Base-by-base conservation (phyloP, 371 early-diverging fungal species). In the Conidiobolus incongruus region DNA sequence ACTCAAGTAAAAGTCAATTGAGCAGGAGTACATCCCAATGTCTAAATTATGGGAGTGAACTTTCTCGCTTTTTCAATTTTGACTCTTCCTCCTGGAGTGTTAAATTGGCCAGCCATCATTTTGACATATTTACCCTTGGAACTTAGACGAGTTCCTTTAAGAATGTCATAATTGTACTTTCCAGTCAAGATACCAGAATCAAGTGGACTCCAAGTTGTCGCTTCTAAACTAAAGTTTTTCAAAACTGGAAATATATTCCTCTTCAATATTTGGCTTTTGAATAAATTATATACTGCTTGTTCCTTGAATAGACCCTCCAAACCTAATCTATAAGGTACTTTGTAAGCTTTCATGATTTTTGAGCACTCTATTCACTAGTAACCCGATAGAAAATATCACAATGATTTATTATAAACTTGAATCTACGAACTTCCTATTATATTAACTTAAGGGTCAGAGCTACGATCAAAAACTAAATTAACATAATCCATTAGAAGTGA, bases 351-450 rank as follows among this genome's bases (percentile, higher is more conserved):
- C 12, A 66, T 62, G 46, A 86, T 68, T 52, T 81, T 53, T 77
- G 72, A 0, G 79, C 70, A 20, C 72, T 69, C 88, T 85, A 87
- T 61, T 87, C 88, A 26, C 72, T 71, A 1, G 82, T 81, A 1
- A 50, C 52, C 44, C 19, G 5, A 15, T n/a, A n/a, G n/a, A n/a
- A 15, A 8, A 10, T 38, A 23, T n/a, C 8, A 13, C n/a, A 54
- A n/a, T n/a, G n/a, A n/a, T n/a, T n/a, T n/a, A n/a, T n/a, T n/a
- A n/a, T n/a, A n/a, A n/a, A n/a, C n/a, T 81, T 81, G 53, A 87
- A 87, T 1, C 82, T 85, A 19, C 87, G 69, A 4, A 87, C 85
- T 70, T 51, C 84, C 87, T 51, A 81, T 78, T 78, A 81, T 82
- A 16, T 75, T 75, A 11, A 65, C 66, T 35, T 59, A 56, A 13